A percentile compares a stretch with the other conserved stretches of the same genome.
Conservation (phyloP, 2,329 filamentous ascomycete genomes). For the Hypomyces rosellus region DNA sequence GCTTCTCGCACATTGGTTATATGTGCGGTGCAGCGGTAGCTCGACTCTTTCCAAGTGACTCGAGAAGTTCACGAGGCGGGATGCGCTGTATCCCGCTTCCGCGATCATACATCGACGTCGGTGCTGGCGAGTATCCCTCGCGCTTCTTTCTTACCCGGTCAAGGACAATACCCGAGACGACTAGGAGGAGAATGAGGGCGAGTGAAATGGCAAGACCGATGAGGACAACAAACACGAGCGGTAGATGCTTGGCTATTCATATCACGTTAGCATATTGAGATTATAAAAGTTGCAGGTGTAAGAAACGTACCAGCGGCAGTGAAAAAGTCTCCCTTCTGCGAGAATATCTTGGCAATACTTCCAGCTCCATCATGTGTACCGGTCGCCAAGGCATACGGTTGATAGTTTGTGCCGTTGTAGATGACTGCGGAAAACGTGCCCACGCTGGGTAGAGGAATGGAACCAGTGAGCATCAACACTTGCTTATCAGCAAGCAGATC, state of each 20-base stretch:
- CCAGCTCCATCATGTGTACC: slow-evolving; percentile 59
- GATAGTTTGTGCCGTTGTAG: slow-evolving; percentile 75
- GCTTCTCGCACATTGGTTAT: slow-evolving; percentile 24
- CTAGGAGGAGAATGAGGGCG: slow-evolving; percentile 68
- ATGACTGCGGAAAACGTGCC: slow-evolving; percentile 80
- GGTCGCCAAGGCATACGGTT: slow-evolving; percentile 75
- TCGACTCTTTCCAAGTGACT: slow-evolving; percentile 44
- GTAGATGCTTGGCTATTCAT: slow-evolving; percentile 46
- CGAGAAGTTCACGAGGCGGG: slow-evolving; percentile 54
- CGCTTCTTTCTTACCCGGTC: slow-evolving; percentile 70
- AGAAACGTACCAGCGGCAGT: slow-evolving; percentile 49
- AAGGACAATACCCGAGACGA: slow-evolving; percentile 66
- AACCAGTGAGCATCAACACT: slow-evolving; percentile 76
- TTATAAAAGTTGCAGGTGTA: background rate
- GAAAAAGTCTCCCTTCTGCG: slow-evolving; percentile 75
- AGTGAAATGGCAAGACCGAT: slow-evolving; percentile 76
- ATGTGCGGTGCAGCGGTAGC: slow-evolving; percentile 43
- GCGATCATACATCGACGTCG: slow-evolving; percentile 57
- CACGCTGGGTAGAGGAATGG: slow-evolving; percentile 66
- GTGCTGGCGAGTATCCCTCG: slow-evolving; percentile 75
- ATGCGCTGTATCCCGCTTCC: slow-evolving; percentile 53
- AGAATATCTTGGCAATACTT: slow-evolving; percentile 75
- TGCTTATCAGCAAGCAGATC: slow-evolving; percentile 60
- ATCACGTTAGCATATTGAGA: background rate
- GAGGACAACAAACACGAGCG: slow-evolving; percentile 71